Evolutionary conservation across 2,329 filamentous ascomycete species (phyloP), one percentile per base, ranked within the genome.

Genomic region (Arthrinium puccinioides): DNA sequence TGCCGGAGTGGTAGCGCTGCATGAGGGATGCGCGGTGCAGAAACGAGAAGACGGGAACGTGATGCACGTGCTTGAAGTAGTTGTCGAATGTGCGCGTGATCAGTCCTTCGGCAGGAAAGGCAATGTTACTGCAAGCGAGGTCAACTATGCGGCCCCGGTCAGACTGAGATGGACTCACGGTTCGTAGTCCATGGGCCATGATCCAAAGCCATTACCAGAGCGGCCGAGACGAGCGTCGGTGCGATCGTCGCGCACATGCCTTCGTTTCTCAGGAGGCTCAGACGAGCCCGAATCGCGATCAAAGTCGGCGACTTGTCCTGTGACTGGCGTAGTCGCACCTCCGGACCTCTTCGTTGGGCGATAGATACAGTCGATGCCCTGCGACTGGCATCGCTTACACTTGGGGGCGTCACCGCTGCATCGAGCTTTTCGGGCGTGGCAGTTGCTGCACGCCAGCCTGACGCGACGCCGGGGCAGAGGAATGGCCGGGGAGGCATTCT

Each of bases 41-140:
- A 39, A 77, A 78, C 9, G 72, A 74, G 56, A 72, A 74, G 46
- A 73, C 71, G 30, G 74, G 71, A 36, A 77, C 72, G 43, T 77
- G 74, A 53, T 77, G 72, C 27, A 77, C 64, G 48, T 76, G 69
- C 28, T 69, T 68, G 52, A 77, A 77, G 56, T 75, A 77, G 45
- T 69, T 67, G 47, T 72, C 71, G 44, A 77, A 74, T 6, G 71
- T 72, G 26, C 66, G 66, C 34, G 66, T 60, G 27, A 73, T 70
- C 19, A 76, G 51, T 16, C 64, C 57, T 46, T 75, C 70, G 44
- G 55, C 50, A 7, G 55, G 55, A n/a, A 36, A 36, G 10, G 13
- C 23, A 42, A 45, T 25, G 53, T 52, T 5, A 44, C 41, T 36
- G 46, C 48, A 8, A 23, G 69, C 2, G 5, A 23, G 20, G 21